Conservation (phyloP, 352 stramenopile genomes). For the Nothophytophthora sp. region DNA sequence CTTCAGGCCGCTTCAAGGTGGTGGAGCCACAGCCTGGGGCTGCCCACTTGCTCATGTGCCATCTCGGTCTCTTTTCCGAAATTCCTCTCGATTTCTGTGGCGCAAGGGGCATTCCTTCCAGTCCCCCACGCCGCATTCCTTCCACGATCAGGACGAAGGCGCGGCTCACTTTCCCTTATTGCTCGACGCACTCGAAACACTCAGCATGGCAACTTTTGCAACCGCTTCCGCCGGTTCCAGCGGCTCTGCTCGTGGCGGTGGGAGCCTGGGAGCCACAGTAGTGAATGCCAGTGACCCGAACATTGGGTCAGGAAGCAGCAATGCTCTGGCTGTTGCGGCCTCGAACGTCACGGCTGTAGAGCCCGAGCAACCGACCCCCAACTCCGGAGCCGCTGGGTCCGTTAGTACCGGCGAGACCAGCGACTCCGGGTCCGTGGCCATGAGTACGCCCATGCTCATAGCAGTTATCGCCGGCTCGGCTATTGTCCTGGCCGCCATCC, state of each 20-base stretch:
- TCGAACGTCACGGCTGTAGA: constrained; percentile 1
- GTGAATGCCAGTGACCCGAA: background rate
- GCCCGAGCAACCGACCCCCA: constrained; percentile 5
- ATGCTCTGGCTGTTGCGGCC: no score
- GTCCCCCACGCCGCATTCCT: no score
- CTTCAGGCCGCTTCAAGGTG: constrained; percentile 6
- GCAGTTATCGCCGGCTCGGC: constrained; percentile 16
- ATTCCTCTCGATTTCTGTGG: constrained; percentile 20
- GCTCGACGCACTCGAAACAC: no score
- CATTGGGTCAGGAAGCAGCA: no score
- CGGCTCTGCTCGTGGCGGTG: background rate
- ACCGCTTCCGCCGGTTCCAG: constrained; percentile 19
- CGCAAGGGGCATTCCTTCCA: background rate
- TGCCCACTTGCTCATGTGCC: constrained; percentile 15
- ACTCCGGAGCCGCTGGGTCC: background rate
- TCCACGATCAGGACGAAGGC: no score
- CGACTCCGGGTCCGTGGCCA: background rate
- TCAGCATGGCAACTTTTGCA: background rate
- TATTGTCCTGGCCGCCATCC: constrained; percentile 11
- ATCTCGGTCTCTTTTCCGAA: no score
- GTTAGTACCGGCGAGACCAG: background rate
- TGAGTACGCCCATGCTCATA: constrained; percentile 8
- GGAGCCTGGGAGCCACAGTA: background rate
- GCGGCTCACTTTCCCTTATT: constrained; percentile 21
- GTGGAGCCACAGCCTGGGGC: background rate